These are phyloP conservation scores for Elsinoe fawcettii DNA, from an alignment of 2,329 filamentous ascomycete species.

Conservation along the genomic window DNA sequence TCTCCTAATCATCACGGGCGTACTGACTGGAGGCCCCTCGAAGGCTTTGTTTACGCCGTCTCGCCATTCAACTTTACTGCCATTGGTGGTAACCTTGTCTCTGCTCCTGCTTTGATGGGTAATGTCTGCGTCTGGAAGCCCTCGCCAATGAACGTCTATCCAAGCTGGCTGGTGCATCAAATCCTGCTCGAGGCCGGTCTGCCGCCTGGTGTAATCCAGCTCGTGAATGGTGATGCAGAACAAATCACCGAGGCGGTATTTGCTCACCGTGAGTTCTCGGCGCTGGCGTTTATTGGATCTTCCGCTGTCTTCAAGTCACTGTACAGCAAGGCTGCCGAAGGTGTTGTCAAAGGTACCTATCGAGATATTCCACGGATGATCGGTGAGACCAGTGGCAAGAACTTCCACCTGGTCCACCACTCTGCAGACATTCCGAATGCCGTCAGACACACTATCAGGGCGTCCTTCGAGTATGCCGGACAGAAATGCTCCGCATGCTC, in stretches of 20 bases:
- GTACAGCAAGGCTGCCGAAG: conserved; percentile 29
- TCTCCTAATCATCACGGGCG: conserved; percentile 21
- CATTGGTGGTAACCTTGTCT: conserved; percentile 33
- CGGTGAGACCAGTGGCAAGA: conserved; percentile 48
- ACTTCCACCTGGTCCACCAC: conserved; percentile 45
- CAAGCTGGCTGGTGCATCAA: conserved; percentile 33
- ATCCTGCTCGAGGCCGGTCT: conserved; percentile 37
- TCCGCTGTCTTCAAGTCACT: conserved; percentile 33
- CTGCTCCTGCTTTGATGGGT: conserved; percentile 32
- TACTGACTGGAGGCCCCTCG: conserved; percentile 33
- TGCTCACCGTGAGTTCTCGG: conserved; percentile 33
- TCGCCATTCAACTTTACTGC: conserved; percentile 41
- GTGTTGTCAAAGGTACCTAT: conserved; percentile 27
- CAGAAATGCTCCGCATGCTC: conserved; percentile 48
- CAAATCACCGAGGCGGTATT: conserved; percentile 31
- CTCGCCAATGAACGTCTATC: conserved; percentile 29
- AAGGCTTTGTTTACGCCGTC: conserved; percentile 38
- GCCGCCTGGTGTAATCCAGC: conserved; percentile 33
- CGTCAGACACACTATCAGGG: conserved; percentile 41
- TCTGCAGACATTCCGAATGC: conserved; percentile 43
- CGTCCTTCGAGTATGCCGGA: conserved; percentile 45
- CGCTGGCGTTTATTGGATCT: conserved; percentile 34
- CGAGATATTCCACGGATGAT: conserved; percentile 39
- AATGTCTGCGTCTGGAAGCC: conserved; percentile 41
- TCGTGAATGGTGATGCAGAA: conserved; percentile 34